Percentiles rank a stretch among this genome's conserved stretches.
Conservation (phyloP, 805 yeast species). For the Yarrowia sp. region DNA sequence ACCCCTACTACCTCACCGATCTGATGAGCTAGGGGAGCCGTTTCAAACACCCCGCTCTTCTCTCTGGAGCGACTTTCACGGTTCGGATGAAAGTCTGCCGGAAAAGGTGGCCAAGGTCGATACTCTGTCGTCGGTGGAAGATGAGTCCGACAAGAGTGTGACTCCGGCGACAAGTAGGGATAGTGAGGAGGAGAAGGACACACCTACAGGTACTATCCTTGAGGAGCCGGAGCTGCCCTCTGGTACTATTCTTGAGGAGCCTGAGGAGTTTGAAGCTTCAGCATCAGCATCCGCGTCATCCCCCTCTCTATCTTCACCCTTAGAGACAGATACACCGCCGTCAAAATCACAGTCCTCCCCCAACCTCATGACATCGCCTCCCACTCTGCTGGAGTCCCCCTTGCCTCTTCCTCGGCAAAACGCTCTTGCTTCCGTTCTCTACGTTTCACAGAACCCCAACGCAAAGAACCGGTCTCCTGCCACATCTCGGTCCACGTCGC, state of each 20-base stretch:
- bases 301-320: background rate
- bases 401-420: background rate
- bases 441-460: conserved; percentile 11
- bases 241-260: no score
- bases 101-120: no score
- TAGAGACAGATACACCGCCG: background rate
- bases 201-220: no score
- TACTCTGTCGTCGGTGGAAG: background rate
- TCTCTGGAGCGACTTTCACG: background rate
- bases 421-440: background rate
- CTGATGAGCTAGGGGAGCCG: background rate
- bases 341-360: background rate
- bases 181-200: no score
- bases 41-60: conserved; percentile 6
- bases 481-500: background rate
- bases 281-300: background rate
- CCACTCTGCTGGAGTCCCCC: background rate
- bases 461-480: background rate
- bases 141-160: background rate
- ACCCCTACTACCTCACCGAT: no score
- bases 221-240: no score
- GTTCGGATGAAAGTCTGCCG: background rate
- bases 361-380: background rate
- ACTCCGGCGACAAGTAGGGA: no score
- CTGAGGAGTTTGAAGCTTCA: no score